These are phyloP conservation scores for Dissophora ornata DNA, from an alignment of 192 early-diverging fungal species.

Conservation along the genomic window DNA sequence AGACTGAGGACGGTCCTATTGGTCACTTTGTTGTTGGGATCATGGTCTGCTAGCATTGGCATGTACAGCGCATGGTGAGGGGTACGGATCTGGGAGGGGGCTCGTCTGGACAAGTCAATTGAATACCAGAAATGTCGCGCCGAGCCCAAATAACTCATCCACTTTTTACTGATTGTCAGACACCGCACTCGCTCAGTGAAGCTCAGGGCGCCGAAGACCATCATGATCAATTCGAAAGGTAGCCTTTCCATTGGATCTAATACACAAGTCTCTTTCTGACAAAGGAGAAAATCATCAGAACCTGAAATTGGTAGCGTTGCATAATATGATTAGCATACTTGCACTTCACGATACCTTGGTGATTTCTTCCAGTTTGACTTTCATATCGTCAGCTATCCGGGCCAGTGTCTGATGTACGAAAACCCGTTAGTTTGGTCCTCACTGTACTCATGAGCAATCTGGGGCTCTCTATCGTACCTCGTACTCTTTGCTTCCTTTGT, in stretches of 20 bases:
- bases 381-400: conserved; percentile 27
- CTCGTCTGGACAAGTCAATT: conserved; percentile 24
- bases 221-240: conserved; percentile 33
- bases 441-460: too few relatives aligned
- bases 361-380: conserved; percentile 9
- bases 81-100: not conserved
- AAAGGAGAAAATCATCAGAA: too few relatives aligned
- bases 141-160: conserved; percentile 30
- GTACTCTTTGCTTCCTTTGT: conserved; percentile 31
- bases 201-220: conserved; percentile 22
- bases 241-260: conserved; percentile 45
- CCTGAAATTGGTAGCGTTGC: too few relatives aligned
- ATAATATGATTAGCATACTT: too few relatives aligned
- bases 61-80: conserved; percentile 12
- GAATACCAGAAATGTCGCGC: conserved; percentile 34
- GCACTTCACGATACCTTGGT: conserved; percentile 45
- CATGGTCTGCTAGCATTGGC: conserved; percentile 13
- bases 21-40: conserved; percentile 34
- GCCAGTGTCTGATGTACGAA: conserved; percentile 40
- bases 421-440: too few relatives aligned
- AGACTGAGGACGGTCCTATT: conserved; percentile 34
- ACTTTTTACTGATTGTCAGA: conserved; percentile 40
- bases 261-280: conserved; percentile 25
- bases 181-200: conserved; percentile 36
- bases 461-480: conserved; percentile 16